Percentiles rank a stretch among this genome's conserved stretches.
Evolutionary conservation across 805 yeast species (phyloP).

Genomic region (Cyberlindnera maritima): DNA sequence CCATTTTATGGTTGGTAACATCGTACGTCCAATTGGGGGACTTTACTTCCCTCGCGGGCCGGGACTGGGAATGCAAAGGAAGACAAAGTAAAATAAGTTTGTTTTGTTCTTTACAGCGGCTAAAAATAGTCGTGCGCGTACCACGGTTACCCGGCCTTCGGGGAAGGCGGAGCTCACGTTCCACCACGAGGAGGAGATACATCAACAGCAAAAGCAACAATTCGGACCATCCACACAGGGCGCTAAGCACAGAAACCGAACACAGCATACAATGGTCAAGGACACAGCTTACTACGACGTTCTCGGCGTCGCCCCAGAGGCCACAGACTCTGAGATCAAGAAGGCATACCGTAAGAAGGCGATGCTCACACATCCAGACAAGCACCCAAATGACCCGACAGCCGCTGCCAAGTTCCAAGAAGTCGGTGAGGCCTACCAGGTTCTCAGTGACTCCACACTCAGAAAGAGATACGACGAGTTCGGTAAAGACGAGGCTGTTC

Average conservation of each 20-base stretch:
- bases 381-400: slow-evolving; percentile 89
- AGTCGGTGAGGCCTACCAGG: slow-evolving; percentile 67
- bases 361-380: slow-evolving; percentile 89
- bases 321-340: slow-evolving; percentile 80
- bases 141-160: background rate
- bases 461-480: slow-evolving; percentile 76
- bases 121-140: background rate
- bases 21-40: too few species aligned
- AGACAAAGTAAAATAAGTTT: too few species aligned
- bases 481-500: slow-evolving; percentile 76
- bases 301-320: slow-evolving; percentile 64
- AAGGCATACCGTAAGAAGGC: slow-evolving; percentile 93
- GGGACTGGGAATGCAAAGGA: too few species aligned
- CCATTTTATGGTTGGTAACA: too few species aligned
- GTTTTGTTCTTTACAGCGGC: too few species aligned
- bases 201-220: too few species aligned
- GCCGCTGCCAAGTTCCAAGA: slow-evolving; percentile 89
- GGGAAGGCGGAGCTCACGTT: background rate
- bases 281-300: slow-evolving; percentile 87
- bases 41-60: too few species aligned
- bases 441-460: slow-evolving; percentile 68
- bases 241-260: too few species aligned
- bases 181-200: too few species aligned
- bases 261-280: slow-evolving; percentile 28
- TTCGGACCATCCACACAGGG: too few species aligned